These are phyloP conservation scores for Mycena vulgaris DNA, from an alignment of 768 basidiomycete genomes.

Conservation along the genomic window DNA sequence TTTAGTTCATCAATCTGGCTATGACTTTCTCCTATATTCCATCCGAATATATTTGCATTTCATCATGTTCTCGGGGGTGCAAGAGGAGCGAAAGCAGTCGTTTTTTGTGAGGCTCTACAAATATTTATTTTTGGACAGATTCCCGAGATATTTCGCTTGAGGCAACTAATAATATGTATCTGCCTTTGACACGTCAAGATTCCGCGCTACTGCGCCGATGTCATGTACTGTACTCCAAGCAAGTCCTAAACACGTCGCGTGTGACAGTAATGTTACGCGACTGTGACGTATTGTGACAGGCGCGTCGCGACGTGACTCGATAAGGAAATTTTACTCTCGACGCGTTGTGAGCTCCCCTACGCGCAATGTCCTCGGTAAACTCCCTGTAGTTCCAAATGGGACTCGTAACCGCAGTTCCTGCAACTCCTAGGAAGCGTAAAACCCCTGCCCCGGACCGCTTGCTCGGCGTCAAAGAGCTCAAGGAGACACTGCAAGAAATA, in stretches of 20 bases:
- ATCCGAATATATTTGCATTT: background rate
- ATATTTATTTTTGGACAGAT: slow-evolving; percentile 17
- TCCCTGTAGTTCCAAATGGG: background rate
- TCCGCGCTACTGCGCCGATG: background rate
- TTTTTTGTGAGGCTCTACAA: slow-evolving; percentile 1
- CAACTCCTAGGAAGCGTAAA: slow-evolving; percentile 16
- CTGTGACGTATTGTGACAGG: background rate
- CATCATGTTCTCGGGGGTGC: background rate
- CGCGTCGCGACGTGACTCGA: background rate
- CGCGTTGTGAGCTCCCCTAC: slow-evolving; percentile 7
- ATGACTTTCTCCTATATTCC: background rate
- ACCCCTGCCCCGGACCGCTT: slow-evolving; percentile 10
- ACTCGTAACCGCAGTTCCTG: background rate
- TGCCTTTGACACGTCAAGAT: background rate
- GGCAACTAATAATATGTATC: background rate
- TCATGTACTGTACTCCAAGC: background rate
- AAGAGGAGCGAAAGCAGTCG: slow-evolving; percentile 6
- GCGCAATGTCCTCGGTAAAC: background rate
- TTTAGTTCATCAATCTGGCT: slow-evolving; percentile 1
- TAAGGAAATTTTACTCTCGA: background rate
- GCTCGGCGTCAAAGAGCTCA: slow-evolving; percentile 8
- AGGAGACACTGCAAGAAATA: slow-evolving; percentile 6
- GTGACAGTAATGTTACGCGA: slow-evolving; percentile 5
- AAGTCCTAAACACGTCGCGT: background rate
- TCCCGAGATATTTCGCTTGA: background rate